A percentile compares a stretch with the other conserved stretches of the same genome.
These are phyloP conservation scores for Rhodosporidiobolus sp. DNA, from an alignment of 768 basidiomycete genomes.

Conservation along the genomic window DNA sequence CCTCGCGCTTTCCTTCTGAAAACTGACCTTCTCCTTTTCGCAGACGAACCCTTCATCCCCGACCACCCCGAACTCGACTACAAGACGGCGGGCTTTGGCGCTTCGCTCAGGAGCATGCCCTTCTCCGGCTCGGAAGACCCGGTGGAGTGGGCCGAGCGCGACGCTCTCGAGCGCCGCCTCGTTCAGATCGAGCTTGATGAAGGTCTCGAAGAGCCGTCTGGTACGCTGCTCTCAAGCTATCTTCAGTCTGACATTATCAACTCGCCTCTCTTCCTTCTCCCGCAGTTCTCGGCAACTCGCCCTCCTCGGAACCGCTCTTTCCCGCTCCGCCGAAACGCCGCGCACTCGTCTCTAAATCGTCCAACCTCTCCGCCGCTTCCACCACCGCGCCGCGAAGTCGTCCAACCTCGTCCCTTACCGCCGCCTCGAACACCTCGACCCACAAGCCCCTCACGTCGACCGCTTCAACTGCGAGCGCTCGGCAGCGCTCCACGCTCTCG, in stretches of 20 bases:
- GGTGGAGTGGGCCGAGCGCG: background rate
- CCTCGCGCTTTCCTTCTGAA: background rate
- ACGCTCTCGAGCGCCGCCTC: background rate
- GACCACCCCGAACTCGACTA: conserved; percentile 8
- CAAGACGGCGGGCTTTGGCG: conserved; percentile 4
- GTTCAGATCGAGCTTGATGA: background rate
- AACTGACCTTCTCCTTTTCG: background rate
- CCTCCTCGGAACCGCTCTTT: background rate
- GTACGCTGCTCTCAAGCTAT: background rate
- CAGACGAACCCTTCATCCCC: conserved; percentile 20
- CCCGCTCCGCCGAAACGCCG: conserved; percentile 2
- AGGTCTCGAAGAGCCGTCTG: fast-evolving
- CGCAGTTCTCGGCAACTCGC: background rate
- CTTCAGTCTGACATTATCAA: too few relatives aligned
- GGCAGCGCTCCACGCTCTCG: too few relatives aligned
- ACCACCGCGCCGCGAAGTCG: background rate
- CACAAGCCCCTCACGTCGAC: background rate
- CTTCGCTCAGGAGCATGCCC: background rate
- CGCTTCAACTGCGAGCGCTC: background rate
- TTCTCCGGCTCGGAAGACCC: background rate
- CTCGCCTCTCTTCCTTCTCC: fast-evolving
- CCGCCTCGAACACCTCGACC: too few relatives aligned
- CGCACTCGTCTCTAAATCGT: background rate
- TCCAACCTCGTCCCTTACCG: background rate
- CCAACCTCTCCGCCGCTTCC: background rate